Conservation (phyloP, 805 yeast species). For the Kregervanrija fluxuum region DNA sequence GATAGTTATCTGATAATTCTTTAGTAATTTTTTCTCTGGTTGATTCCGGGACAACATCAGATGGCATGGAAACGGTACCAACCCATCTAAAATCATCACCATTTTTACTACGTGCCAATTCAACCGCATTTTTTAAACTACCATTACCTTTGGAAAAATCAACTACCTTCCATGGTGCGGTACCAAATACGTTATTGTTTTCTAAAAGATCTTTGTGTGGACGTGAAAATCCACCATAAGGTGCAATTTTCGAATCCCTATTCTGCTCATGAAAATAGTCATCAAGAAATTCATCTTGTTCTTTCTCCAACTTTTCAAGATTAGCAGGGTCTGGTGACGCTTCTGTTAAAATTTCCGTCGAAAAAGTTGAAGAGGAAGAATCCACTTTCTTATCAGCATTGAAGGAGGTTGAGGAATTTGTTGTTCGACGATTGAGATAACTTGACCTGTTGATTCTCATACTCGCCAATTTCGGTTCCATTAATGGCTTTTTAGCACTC, state of each 20-base stretch:
- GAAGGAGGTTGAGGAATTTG: conserved; percentile 6
- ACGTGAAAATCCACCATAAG: conserved; percentile 70
- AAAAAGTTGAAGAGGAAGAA: conserved; percentile 8
- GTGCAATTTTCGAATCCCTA: conserved; percentile 35
- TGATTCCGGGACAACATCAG: conserved; percentile 62
- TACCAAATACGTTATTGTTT: conserved; percentile 40
- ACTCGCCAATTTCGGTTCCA: conserved; percentile 12
- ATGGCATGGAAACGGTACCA: conserved; percentile 90
- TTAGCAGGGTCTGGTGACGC: background rate
- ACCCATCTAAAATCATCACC: conserved; percentile 54
- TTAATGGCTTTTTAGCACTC: background rate
- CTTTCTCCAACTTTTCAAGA: conserved; percentile 3
- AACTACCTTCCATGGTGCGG: conserved; percentile 69
- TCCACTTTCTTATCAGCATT: conserved; percentile 4
- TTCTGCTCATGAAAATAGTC: background rate
- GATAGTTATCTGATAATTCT: conserved; percentile 39
- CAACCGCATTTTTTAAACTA: conserved; percentile 79
- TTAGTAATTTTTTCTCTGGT: conserved; percentile 48
- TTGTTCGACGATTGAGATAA: conserved; percentile 4
- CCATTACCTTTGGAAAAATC: conserved; percentile 76
- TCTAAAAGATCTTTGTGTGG: conserved; percentile 38
- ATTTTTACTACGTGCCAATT: conserved; percentile 41
- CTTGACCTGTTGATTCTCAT: conserved; percentile 11
- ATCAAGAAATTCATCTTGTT: conserved; percentile 8
- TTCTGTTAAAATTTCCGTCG: background rate